phyloP scores from a whole-genome alignment of 2,329 filamentous ascomycete genomes.

The Monosporascus cannonballus region DNA sequence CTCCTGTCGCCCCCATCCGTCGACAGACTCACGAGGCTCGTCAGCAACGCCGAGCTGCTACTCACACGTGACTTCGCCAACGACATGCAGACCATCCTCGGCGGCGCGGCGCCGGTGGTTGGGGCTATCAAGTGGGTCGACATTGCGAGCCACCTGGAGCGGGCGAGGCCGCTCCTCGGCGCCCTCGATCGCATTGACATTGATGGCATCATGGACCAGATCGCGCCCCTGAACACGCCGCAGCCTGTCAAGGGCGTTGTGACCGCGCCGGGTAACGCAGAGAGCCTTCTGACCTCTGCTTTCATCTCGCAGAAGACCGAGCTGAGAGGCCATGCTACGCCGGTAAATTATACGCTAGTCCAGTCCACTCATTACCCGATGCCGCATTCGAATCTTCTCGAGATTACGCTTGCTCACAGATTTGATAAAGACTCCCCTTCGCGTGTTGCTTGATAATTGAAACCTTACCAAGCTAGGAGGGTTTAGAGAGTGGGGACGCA shows the following conservation, averaged over 20 bases:
- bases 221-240: slow-evolving; percentile 35
- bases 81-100: slow-evolving; percentile 32
- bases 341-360: slow-evolving; percentile 23
- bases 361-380: too few species aligned
- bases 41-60: slow-evolving; percentile 32
- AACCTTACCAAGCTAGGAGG: too few species aligned
- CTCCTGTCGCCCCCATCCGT: slow-evolving; percentile 28
- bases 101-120: slow-evolving; percentile 31
- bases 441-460: slow-evolving; percentile 13
- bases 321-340: slow-evolving; percentile 36
- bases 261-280: slow-evolving; percentile 31
- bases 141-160: slow-evolving; percentile 29
- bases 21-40: slow-evolving; percentile 28
- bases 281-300: slow-evolving; percentile 28
- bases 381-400: neutral
- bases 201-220: slow-evolving; percentile 26
- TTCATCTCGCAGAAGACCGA: slow-evolving; percentile 38
- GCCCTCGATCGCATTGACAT: slow-evolving; percentile 34
- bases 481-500: too few species aligned
- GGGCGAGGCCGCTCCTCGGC: slow-evolving; percentile 29
- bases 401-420: slow-evolving; percentile 4
- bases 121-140: slow-evolving; percentile 30
- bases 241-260: slow-evolving; percentile 30
- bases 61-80: slow-evolving; percentile 34
- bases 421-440: slow-evolving; percentile 22